Base-by-base conservation (phyloP, 345 rosid species). In the Bretschneidera sinensis region DNA sequence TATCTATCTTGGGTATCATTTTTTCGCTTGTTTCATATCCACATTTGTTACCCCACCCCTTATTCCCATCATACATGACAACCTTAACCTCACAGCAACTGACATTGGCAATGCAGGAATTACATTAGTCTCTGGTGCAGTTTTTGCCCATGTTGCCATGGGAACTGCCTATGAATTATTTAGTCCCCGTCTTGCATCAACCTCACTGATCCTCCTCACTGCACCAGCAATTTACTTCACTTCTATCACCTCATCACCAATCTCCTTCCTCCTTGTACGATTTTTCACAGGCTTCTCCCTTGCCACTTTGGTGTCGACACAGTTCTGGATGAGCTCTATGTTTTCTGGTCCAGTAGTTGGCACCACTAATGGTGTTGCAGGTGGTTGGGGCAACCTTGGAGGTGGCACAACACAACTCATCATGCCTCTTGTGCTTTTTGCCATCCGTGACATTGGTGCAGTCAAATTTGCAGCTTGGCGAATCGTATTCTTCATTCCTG, bases 251-350 rank as follows among this genome's bases (percentile, higher is more conserved):
- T 75, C 79, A 6, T 88, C 97, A 0, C 84, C 98, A 3, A 7
- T 75, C 0, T 87, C 96, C 11, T 91, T 88, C 57, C 86, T 91
- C 64, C 54, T 84, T 0, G 80, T 91, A 8, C 73, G 97, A 0
- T 91, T 90, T 67, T 83, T 81, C 64, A 78, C 88, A 0, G 97
- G 97, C 21, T 91, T 91, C 72, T 88, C 97, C 9, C 78, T 88
- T 0, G 81, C 96, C 25, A 85, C 89, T 45, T 91, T 91, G 22
- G 96, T 91, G 49, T 91, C 98, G n/a, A 84, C 94, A 5, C 98
- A 91, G 60, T 91, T 84, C 80, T 91, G 98, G 96, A 91, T 88
- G 98, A 88, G 95, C 76, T 83, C 92, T 4, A 92, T 92, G 98
- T 88, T 92, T 63, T 81, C 92, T 0, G 64, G 81, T 11, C 74